Evolutionary conservation across 148 eudicot species (phyloP), one percentile per base, ranked within the genome.

Genomic region (Chenopodium berlandieri): DNA sequence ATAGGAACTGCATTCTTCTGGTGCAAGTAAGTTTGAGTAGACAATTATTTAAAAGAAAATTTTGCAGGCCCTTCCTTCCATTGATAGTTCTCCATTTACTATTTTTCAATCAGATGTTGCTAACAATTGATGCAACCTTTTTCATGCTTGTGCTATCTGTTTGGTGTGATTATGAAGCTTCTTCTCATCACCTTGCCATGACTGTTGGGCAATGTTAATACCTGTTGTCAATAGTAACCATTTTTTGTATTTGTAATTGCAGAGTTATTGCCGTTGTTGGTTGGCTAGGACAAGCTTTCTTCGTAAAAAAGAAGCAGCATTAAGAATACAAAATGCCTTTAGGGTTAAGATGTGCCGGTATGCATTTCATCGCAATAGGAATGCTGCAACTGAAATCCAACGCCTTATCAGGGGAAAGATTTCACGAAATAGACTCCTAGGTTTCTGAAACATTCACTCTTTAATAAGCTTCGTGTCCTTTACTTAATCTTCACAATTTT

Each of bases 301-400:
- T 75, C 67, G 79, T 34, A 86, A 86, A 78, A 89, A 85, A 81
- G 85, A 86, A 79, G 93, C 95, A 82, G 94, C 83, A 62, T 64
- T 77, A 65, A 86, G 72, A 81, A 90, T 94, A 65, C 98, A 93
- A 82, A 85, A 83, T 80, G 87, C 84, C 75, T 88, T 89, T 81
- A 82, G 89, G 71, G 82, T 80, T 54, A 56, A 80, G 81, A 68
- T 80, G 82, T 79, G 67, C 73, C 71, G 62, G 52, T 86, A 82
- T 83, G 82, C 79, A 70, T 91, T 86, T 80, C 52, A 77, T 30
- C 69, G 81, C 34, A 76, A 83, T 32, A 86, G 79, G 74, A 56
- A 68, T 71, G 93, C 93, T 80, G 97, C 97, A 65, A 89, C 76
- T 75, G 91, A 90, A 54, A 92, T 95, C 78, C 97, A 95, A 78